These are phyloP conservation scores for Pythium graminicola DNA, from an alignment of 352 stramenopile species.

Conservation along the genomic window DNA sequence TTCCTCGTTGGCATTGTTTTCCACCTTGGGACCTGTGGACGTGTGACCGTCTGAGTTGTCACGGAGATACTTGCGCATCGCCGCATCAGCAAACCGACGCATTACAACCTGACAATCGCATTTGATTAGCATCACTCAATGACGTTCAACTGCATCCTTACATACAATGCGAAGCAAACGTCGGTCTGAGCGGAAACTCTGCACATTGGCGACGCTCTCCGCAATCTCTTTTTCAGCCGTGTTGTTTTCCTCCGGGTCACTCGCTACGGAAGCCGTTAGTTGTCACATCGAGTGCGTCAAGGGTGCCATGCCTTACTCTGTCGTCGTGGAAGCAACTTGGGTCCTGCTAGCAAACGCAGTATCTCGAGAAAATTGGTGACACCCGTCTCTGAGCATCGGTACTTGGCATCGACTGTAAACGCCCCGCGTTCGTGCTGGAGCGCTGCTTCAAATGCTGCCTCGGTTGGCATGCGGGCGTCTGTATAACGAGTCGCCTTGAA, in stretches of 20 bases:
- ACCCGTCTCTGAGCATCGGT: slow-evolving; percentile 32
- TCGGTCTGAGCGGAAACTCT: slow-evolving; percentile 78
- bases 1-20: slow-evolving; percentile 8
- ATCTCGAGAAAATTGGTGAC: slow-evolving; percentile 55
- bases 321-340: slow-evolving; percentile 53
- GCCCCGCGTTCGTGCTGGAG: slow-evolving; percentile 37
- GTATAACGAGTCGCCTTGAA: slow-evolving; percentile 88
- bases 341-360: slow-evolving; percentile 43
- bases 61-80: slow-evolving; percentile 57
- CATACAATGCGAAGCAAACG: slow-evolving; percentile 62
- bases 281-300: too few relatives aligned
- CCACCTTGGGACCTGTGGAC: slow-evolving; percentile 1
- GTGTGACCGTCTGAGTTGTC: slow-evolving; percentile 27
- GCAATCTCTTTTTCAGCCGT: slow-evolving; percentile 44
- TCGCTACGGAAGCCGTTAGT: slow-evolving; percentile 25
- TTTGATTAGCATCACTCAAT: too few relatives aligned
- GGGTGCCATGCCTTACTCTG: too few relatives aligned
- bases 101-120: slow-evolving; percentile 44
- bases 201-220: slow-evolving; percentile 59
- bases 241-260: slow-evolving; percentile 41
- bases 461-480: slow-evolving; percentile 70
- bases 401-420: slow-evolving; percentile 48
- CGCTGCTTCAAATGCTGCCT: slow-evolving; percentile 63
- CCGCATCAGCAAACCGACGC: slow-evolving; percentile 57
- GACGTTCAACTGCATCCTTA: too few relatives aligned